These are phyloP conservation scores for Termitomyces sp. DNA, from an alignment of 768 basidiomycete genomes.

Conservation along the genomic window DNA sequence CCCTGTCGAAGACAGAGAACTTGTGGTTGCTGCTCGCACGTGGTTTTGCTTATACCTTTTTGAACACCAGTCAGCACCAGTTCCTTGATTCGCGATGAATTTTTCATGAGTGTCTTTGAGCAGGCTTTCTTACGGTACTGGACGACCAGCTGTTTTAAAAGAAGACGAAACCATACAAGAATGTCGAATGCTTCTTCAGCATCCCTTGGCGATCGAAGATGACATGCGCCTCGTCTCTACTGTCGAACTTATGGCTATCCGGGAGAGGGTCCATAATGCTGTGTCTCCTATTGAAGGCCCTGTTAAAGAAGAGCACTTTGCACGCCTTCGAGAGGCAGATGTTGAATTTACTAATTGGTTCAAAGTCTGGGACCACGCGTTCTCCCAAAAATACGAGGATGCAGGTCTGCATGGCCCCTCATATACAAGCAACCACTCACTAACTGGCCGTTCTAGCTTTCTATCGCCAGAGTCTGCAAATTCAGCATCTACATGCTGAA, in stretches of 20 bases:
- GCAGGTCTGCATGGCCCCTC: constrained; percentile 48
- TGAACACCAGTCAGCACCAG: constrained; percentile 78
- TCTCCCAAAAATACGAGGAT: constrained; percentile 80
- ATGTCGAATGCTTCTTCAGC: constrained; percentile 75
- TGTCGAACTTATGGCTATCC: constrained; percentile 87
- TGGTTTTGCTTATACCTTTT: constrained; percentile 96
- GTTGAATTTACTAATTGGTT: constrained; percentile 81
- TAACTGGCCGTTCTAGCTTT: constrained; percentile 46
- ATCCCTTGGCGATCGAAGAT: constrained; percentile 87
- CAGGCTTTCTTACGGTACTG: constrained; percentile 93
- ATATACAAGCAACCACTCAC: background rate
- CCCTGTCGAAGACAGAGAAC: constrained; percentile 62
- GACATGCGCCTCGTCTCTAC: constrained; percentile 95
- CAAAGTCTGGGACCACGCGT: constrained; percentile 71
- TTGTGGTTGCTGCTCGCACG: constrained; percentile 79
- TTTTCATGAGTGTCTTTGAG: background rate
- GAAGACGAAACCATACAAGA: constrained; percentile 90
- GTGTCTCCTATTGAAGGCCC: constrained; percentile 77
- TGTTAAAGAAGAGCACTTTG: constrained; percentile 68
- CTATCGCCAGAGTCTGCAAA: constrained; percentile 84
- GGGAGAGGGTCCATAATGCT: constrained; percentile 82
- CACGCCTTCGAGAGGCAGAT: constrained; percentile 69
- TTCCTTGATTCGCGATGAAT: background rate
- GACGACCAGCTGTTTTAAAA: constrained; percentile 87
- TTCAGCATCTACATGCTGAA: constrained; percentile 85